A percentile compares a stretch with the other conserved stretches of the same genome.
These are phyloP conservation scores for Lasiodiplodia sp. DNA, from an alignment of 2,329 filamentous ascomycete species.

Conservation along the genomic window DNA sequence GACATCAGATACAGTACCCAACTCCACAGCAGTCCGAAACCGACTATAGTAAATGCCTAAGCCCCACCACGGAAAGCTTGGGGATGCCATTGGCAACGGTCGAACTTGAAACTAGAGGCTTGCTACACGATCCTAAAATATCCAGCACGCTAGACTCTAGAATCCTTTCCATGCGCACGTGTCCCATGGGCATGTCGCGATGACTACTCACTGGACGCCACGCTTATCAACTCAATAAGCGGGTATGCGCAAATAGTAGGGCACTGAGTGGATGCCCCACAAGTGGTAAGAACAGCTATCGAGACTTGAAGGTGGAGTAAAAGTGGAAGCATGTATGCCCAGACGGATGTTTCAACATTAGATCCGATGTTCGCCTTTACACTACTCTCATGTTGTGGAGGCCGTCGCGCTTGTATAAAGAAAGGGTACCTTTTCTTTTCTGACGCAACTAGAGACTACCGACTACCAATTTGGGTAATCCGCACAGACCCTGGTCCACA, in stretches of 20 bases:
- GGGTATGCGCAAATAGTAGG: neutral
- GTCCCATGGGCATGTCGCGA: neutral
- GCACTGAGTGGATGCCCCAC: neutral
- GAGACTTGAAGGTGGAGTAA: neutral
- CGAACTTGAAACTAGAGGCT: neutral
- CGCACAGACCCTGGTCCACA: neutral
- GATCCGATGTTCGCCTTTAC: neutral
- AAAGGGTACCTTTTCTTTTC: slow-evolving; percentile 14
- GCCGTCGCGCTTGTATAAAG: neutral
- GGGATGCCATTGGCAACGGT: neutral
- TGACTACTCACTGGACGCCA: neutral
- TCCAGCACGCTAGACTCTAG: slow-evolving; percentile 9
- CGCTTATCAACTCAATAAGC: neutral
- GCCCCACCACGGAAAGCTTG: neutral
- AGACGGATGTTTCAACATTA: neutral
- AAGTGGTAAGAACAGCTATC: neutral
- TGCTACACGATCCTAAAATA: neutral
- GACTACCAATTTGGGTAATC: neutral
- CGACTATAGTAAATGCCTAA: neutral
- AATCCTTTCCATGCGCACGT: slow-evolving; percentile 8
- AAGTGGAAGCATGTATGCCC: neutral
- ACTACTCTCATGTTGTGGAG: neutral
- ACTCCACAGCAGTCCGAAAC: neutral
- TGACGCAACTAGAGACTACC: slow-evolving; percentile 1
- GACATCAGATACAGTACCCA: neutral